Evolutionary conservation across 371 early-diverging fungal genomes (phyloP), one percentile per base, ranked within the genome.

Genomic region (Rhizopus delemar): DNA sequence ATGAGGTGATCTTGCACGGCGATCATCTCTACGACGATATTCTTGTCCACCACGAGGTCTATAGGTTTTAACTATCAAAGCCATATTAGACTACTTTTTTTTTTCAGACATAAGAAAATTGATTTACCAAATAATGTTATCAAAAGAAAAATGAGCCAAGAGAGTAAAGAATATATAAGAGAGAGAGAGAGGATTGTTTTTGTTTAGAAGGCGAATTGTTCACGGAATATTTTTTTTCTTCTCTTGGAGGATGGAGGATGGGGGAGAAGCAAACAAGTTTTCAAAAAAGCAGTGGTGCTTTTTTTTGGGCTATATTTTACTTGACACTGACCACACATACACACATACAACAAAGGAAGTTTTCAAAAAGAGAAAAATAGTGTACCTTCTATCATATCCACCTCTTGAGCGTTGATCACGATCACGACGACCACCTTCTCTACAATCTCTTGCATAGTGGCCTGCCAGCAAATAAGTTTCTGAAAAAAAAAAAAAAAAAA

Each of bases 371-470:
- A 8, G 35, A 32, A 15, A 11, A 8, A 32, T n/a, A 35, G 28
- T 51, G 13, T 53, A 53, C 41, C 53, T 53, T 53, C 53, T 39
- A 39, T 53, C 71, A 68, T 75, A 71, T 66, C 69, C 65, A 66
- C 69, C 65, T 59, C 75, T 66, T 67, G 64, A 62, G 39, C 70
- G 59, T 35, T 53, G 57, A 50, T 74, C 73, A 57, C 63, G 22
- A 22, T 22, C 22, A 22, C 22, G 57, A 53, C 75, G 68, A 36
- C 80, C 63, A 13, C 71, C 56, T 41, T 74, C 80, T 43, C 75
- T 78, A 59, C 90, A 89, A 61, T 89, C 90, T 66, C 86, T 79
- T 56, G 90, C 89, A 87, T 88, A 89, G 63, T 89, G 90, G 53
- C 90, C 90, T 87, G 60, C 13, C 13, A 53, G 29, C 11, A 45